Conservation (phyloP, 1,284 basidiomycete species). For the Ganoderma meredithae region DNA sequence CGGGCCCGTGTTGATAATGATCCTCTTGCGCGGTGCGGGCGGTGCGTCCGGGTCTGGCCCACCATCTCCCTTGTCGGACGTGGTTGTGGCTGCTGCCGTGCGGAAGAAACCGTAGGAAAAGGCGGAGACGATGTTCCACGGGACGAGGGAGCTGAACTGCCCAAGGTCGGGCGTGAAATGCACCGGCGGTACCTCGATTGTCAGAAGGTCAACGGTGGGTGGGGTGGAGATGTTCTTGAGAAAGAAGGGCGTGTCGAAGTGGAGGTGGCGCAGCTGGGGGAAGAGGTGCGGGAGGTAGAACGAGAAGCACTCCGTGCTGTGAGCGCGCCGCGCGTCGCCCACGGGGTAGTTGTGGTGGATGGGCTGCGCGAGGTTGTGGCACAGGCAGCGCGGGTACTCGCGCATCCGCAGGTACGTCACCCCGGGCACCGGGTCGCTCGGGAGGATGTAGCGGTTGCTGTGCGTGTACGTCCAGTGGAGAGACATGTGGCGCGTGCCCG, state of each 20-base stretch:
- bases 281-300: slow-evolving; percentile 26
- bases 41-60: background rate
- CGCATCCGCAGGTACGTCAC: slow-evolving; percentile 29
- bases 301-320: slow-evolving; percentile 26
- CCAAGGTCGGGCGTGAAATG: slow-evolving; percentile 17
- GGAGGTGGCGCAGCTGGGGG: slow-evolving; percentile 24
- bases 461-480: slow-evolving; percentile 29
- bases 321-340: slow-evolving; percentile 1
- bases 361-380: slow-evolving; percentile 20
- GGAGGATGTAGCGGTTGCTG: slow-evolving; percentile 26
- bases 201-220: slow-evolving; percentile 12
- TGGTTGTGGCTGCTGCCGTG: background rate
- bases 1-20: slow-evolving; percentile 24
- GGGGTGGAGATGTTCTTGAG: slow-evolving; percentile 21
- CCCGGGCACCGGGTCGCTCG: slow-evolving; percentile 11
- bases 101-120: slow-evolving; percentile 19
- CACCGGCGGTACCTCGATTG: slow-evolving; percentile 26
- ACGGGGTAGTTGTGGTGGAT: background rate
- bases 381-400: slow-evolving; percentile 29
- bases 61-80: background rate
- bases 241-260: slow-evolving; percentile 28
- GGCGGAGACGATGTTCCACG: slow-evolving; percentile 30
- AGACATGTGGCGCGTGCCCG: slow-evolving; percentile 11
- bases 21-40: slow-evolving; percentile 18
- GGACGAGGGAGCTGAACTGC: slow-evolving; percentile 23